Percentiles rank a stretch among this genome's conserved stretches.
Conservation (phyloP, 2,329 filamentous ascomycete species). For the Fusarium sp. region DNA sequence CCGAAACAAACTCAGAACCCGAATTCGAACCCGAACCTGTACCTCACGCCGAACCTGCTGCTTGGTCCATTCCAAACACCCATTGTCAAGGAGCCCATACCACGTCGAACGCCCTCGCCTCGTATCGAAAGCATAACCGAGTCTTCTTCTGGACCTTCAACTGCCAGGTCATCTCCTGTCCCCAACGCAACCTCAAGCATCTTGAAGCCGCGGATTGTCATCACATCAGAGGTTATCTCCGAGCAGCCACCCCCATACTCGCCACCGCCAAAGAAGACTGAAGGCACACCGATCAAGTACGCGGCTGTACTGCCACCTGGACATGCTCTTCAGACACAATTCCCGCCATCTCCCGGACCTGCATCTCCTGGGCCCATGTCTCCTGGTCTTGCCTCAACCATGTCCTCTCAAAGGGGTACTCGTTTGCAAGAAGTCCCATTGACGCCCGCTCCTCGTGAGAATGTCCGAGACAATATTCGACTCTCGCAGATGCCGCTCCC, state of each 20-base stretch:
- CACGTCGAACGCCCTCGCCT: constrained; percentile 48
- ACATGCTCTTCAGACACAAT: constrained; percentile 56
- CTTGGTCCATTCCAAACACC: constrained; percentile 44
- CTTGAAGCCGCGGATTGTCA: constrained; percentile 53
- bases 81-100: constrained; percentile 50
- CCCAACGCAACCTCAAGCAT: constrained; percentile 29
- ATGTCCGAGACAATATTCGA: constrained; percentile 16
- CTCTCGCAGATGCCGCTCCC: constrained; percentile 49
- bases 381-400: constrained; percentile 66
- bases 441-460: constrained; percentile 51
- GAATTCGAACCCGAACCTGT: constrained; percentile 17
- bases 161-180: constrained; percentile 29
- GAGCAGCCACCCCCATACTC: constrained; percentile 66
- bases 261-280: constrained; percentile 51
- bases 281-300: constrained; percentile 56
- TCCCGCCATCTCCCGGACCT: constrained; percentile 66
- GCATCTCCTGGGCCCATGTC: constrained; percentile 68
- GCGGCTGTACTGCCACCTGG: constrained; percentile 65
- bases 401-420: constrained; percentile 68
- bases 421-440: constrained; percentile 66
- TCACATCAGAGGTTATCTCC: constrained; percentile 48
- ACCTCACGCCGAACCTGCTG: constrained; percentile 28
- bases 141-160: constrained; percentile 32
- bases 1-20: constrained; percentile 6
- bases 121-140: constrained; percentile 23